Evolutionary conservation across 805 yeast species (phyloP).

Genomic region (Candida odintsovae): DNA sequence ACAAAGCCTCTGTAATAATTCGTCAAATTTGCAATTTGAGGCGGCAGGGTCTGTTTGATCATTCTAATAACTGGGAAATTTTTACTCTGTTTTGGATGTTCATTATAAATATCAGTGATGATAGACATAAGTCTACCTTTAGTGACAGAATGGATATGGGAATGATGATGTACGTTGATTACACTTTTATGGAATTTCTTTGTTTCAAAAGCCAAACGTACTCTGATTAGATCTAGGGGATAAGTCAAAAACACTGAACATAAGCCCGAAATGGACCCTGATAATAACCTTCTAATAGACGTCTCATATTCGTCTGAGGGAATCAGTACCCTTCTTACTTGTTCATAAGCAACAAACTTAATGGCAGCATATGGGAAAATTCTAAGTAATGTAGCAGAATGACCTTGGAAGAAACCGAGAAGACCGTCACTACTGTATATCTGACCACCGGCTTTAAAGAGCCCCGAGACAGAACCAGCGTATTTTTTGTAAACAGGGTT

Average conservation of each 20-base stretch:
- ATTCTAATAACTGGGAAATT: conserved; percentile 17
- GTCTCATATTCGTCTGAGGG: conserved; percentile 75
- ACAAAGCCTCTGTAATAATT: conserved; percentile 93
- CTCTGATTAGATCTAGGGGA: conserved; percentile 87
- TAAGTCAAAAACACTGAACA: conserved; percentile 84
- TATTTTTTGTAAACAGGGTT: conserved; percentile 82
- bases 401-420: conserved; percentile 87
- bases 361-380: conserved; percentile 97
- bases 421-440: conserved; percentile 69
- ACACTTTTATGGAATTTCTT: conserved; percentile 18
- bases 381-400: conserved; percentile 84
- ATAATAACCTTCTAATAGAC: conserved; percentile 68
- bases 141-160: conserved; percentile 18
- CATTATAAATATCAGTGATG: conserved; percentile 20
- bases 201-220: conserved; percentile 87
- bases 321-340: conserved; percentile 71
- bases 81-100: conserved; percentile 18
- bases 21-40: conserved; percentile 13
- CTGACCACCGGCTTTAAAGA: conserved; percentile 62
- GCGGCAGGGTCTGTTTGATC: conserved; percentile 18
- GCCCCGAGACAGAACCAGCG: conserved; percentile 75
- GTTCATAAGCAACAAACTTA: conserved; percentile 95
- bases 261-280: conserved; percentile 90
- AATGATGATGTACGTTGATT: conserved; percentile 15
- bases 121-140: conserved; percentile 27